Evolutionary conservation across 2,329 filamentous ascomycete genomes (phyloP).

Genomic region (Mycosphaerella arachidis): DNA sequence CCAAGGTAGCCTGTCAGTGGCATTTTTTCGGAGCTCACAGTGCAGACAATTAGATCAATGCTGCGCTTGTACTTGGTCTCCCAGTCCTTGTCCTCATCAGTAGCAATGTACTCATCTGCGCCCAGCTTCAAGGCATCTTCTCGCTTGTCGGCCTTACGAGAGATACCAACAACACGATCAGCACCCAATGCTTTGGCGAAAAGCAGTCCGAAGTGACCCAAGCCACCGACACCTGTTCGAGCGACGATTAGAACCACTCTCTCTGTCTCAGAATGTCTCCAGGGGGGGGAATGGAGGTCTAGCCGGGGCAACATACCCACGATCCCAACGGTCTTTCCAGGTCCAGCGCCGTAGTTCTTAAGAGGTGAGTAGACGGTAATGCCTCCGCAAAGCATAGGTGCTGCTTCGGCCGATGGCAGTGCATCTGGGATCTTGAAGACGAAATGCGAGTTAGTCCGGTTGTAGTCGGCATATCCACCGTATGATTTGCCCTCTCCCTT

Average conservation of each 20-base stretch:
- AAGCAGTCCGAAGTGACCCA: constrained; percentile 62
- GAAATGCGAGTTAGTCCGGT: constrained; percentile 50
- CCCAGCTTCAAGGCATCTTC: constrained; percentile 59
- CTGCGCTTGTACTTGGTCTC: constrained; percentile 47
- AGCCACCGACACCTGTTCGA: constrained; percentile 45
- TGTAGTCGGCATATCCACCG: constrained; percentile 57
- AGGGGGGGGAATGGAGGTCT: too few relatives aligned
- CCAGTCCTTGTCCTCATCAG: constrained; percentile 58
- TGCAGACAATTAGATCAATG: constrained; percentile 57
- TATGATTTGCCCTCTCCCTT: constrained; percentile 46
- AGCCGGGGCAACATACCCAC: constrained; percentile 39
- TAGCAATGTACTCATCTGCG: constrained; percentile 55
- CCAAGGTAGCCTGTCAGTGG: constrained; percentile 58
- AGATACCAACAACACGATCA: constrained; percentile 61
- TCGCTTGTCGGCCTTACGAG: constrained; percentile 55
- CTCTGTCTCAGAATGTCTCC: too few relatives aligned
- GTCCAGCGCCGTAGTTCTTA: constrained; percentile 60
- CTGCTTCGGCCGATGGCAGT: constrained; percentile 46
- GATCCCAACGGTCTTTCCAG: constrained; percentile 66
- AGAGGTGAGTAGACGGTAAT: constrained; percentile 69
- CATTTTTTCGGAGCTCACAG: constrained; percentile 57
- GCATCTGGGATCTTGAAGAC: constrained; percentile 52
- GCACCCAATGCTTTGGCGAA: constrained; percentile 67
- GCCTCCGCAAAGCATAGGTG: constrained; percentile 72
- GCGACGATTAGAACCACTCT: too few relatives aligned